These are phyloP conservation scores for Colletotrichum limetticola DNA, from an alignment of 2,329 filamentous ascomycete genomes.

Conservation along the genomic window DNA sequence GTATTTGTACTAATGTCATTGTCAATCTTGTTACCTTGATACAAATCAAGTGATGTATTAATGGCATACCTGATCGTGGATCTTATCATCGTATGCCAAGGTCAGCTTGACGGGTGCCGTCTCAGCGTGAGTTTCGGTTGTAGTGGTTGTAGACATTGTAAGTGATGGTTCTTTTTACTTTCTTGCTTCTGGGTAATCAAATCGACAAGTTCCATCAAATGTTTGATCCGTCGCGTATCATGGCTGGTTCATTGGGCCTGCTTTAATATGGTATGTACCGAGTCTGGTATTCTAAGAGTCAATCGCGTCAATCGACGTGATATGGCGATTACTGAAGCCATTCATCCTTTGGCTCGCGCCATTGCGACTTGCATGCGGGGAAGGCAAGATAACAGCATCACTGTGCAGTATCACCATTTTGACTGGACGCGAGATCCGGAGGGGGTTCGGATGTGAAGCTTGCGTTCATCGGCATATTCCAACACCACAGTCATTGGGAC, in stretches of 20 bases:
- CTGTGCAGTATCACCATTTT: neutral
- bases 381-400: neutral
- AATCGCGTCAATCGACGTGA: conserved; percentile 1
- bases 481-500: neutral
- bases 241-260: neutral
- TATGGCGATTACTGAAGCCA: conserved; percentile 12
- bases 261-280: neutral
- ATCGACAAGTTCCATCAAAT: neutral
- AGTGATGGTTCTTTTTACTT: conserved; percentile 49
- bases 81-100: conserved; percentile 20
- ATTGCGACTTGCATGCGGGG: neutral
- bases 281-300: neutral
- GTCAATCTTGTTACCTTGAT: neutral
- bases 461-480: neutral
- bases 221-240: too few relatives aligned
- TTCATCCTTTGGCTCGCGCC: neutral
- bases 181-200: too few relatives aligned
- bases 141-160: conserved; percentile 87
- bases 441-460: neutral
- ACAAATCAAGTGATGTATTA: neutral
- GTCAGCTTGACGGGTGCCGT: conserved; percentile 8
- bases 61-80: neutral
- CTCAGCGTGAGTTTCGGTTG: conserved; percentile 62
- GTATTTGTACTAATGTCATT: conserved; percentile 42
- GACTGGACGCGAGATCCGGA: conserved; percentile 6